phyloP scores from a whole-genome alignment of 805 yeast genomes.

The Tetrapisispora nanseiensis region DNA sequence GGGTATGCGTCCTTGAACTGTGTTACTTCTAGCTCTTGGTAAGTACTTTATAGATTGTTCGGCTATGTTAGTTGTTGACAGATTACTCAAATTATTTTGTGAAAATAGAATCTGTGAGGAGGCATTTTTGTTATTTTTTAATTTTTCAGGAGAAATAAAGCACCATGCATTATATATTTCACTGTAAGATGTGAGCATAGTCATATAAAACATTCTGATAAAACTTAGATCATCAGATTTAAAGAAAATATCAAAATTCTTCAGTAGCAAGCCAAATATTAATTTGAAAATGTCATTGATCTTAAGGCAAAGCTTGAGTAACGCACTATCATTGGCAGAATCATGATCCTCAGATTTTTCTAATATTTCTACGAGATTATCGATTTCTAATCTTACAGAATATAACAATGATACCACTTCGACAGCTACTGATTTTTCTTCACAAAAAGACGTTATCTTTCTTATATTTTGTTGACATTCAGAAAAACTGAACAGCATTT shows the following conservation, averaged over 20 bases:
- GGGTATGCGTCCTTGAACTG: conserved; percentile 12
- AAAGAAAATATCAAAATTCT: conserved; percentile 40
- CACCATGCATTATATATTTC: conserved; percentile 62
- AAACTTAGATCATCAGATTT: conserved; percentile 53
- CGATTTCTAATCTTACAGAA: conserved; percentile 45
- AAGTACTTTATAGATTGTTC: conserved; percentile 5
- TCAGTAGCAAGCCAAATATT: conserved; percentile 33
- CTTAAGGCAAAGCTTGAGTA: conserved; percentile 30
- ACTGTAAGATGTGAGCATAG: conserved; percentile 51
- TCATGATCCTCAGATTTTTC: conserved; percentile 41
- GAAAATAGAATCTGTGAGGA: neutral
- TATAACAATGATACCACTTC: conserved; percentile 44
- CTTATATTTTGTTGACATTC: conserved; percentile 54
- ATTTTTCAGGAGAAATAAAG: conserved; percentile 10
- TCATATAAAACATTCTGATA: conserved; percentile 51
- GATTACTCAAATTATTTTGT: conserved; percentile 2
- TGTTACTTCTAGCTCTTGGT: conserved; percentile 20
- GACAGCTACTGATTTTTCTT: conserved; percentile 44
- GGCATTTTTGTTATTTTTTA: neutral
- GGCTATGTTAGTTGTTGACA: neutral
- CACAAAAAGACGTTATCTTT: conserved; percentile 47
- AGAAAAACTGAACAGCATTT: conserved; percentile 50
- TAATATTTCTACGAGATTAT: conserved; percentile 45
- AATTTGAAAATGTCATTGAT: conserved; percentile 41
- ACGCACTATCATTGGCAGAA: conserved; percentile 28